phyloP scores from a whole-genome alignment of 2,329 filamentous ascomycete genomes.

The Fusarium sp. region DNA sequence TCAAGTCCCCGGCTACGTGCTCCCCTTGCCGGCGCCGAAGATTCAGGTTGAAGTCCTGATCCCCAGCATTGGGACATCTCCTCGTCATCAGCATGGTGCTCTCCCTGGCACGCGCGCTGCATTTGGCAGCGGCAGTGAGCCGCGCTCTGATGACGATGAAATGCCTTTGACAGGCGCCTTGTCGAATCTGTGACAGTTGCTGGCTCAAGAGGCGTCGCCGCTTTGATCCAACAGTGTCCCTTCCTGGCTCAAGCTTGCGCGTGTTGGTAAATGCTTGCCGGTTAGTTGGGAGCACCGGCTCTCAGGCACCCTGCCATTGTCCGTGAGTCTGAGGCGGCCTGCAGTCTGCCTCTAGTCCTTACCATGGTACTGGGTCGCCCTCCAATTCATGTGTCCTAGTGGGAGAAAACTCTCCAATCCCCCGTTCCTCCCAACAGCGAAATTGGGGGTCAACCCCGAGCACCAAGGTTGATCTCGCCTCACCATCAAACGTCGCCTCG shows the following conservation, averaged over 20 bases:
- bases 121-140: constrained; percentile 1
- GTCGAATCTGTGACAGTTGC: constrained; percentile 5
- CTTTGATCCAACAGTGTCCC: constrained; percentile 15
- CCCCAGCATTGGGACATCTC: background rate
- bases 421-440: background rate
- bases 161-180: constrained; percentile 11
- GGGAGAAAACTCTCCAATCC: constrained; percentile 10
- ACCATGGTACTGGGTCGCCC: constrained; percentile 33
- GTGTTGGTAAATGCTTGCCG: background rate
- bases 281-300: background rate
- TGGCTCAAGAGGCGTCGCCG: constrained; percentile 14
- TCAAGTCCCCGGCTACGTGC: background rate
- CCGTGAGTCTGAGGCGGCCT: constrained; percentile 24
- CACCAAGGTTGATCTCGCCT: constrained; percentile 8
- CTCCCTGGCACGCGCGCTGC: constrained; percentile 4
- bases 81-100: constrained; percentile 2
- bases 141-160: background rate
- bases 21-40: constrained; percentile 6
- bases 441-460: constrained; percentile 7
- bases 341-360: constrained; percentile 30
- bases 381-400: constrained; percentile 17
- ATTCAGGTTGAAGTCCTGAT: background rate
- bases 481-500: constrained; percentile 8
- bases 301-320: constrained; percentile 15
- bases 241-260: constrained; percentile 8